phyloP scores from a whole-genome alignment of 192 early-diverging fungal genomes.

The Dimargaris cristalligena region DNA sequence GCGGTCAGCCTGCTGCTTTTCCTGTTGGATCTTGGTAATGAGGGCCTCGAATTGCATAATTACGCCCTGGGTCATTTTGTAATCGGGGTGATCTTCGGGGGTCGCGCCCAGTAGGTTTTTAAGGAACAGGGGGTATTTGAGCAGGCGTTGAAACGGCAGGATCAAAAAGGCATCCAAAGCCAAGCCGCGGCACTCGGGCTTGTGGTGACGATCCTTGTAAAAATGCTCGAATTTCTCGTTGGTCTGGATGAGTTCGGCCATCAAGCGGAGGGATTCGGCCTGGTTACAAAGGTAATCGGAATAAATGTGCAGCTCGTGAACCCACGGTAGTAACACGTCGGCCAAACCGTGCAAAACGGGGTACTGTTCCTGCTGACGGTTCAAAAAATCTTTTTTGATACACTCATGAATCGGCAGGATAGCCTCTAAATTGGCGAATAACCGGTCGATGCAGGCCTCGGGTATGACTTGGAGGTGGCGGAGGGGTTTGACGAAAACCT shows the following conservation, averaged over 20 bases:
- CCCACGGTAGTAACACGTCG: constrained; percentile 31
- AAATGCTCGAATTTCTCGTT: constrained; percentile 30
- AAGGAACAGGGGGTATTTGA: constrained; percentile 40
- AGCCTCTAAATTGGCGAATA: constrained; percentile 32
- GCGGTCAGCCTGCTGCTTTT: constrained; percentile 15
- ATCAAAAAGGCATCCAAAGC: constrained; percentile 34
- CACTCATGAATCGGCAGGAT: constrained; percentile 32
- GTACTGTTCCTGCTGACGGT: constrained; percentile 34
- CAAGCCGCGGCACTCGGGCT: constrained; percentile 33
- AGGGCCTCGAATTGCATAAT: constrained; percentile 16
- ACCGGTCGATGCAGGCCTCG: constrained; percentile 23
- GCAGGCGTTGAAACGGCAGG: constrained; percentile 41
- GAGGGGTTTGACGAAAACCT: constrained; percentile 39
- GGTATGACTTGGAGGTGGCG: constrained; percentile 25
- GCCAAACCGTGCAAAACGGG: constrained; percentile 33
- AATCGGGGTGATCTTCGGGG: constrained; percentile 14
- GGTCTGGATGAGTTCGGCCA: constrained; percentile 23
- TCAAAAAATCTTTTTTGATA: constrained; percentile 30
- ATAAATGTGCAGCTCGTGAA: constrained; percentile 27
- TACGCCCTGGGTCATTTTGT: constrained; percentile 14
- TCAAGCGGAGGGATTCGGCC: constrained; percentile 30
- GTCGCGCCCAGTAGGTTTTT: constrained; percentile 31
- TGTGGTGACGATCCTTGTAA: constrained; percentile 28
- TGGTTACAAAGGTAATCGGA: constrained; percentile 38
- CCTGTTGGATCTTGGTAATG: constrained; percentile 13